phyloP scores from a whole-genome alignment of 2,329 filamentous ascomycete species.

The Phoma sp. region DNA sequence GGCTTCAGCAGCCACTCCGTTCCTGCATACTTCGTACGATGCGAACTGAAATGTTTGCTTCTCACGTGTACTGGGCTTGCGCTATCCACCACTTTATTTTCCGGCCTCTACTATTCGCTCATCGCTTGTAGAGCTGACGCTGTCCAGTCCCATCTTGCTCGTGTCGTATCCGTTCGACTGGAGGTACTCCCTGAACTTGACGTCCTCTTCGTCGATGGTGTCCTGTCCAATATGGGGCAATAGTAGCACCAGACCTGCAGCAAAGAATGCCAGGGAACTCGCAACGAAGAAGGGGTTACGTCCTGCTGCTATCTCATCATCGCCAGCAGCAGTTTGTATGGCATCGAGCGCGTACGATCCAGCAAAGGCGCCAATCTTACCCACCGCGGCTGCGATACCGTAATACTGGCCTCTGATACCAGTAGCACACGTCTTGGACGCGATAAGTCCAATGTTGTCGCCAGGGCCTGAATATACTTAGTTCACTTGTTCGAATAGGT shows the following conservation, averaged over 20 bases:
- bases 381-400: constrained; percentile 72
- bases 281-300: constrained; percentile 94
- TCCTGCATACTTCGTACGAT: too few species aligned
- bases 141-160: constrained; percentile 56
- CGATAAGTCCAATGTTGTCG: constrained; percentile 87
- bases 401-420: constrained; percentile 81
- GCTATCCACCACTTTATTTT: background rate
- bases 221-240: constrained; percentile 82
- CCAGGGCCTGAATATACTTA: constrained; percentile 63
- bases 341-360: constrained; percentile 83
- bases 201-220: constrained; percentile 80
- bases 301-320: constrained; percentile 58
- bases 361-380: constrained; percentile 83
- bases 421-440: constrained; percentile 86
- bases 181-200: constrained; percentile 75
- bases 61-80: too few species aligned
- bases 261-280: constrained; percentile 75
- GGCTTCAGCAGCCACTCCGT: too few species aligned
- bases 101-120: constrained; percentile 18
- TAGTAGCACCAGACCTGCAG: constrained; percentile 67
- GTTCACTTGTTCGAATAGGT: too few species aligned
- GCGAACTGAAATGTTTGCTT: too few species aligned
- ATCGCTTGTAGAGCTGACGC: constrained; percentile 6
- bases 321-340: constrained; percentile 50
- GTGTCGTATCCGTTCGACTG: constrained; percentile 78